Evolutionary conservation across 495 filamentous ascomycete genomes (phyloP), one percentile per base, ranked within the genome.

Genomic region (Xylaria acuta): DNA sequence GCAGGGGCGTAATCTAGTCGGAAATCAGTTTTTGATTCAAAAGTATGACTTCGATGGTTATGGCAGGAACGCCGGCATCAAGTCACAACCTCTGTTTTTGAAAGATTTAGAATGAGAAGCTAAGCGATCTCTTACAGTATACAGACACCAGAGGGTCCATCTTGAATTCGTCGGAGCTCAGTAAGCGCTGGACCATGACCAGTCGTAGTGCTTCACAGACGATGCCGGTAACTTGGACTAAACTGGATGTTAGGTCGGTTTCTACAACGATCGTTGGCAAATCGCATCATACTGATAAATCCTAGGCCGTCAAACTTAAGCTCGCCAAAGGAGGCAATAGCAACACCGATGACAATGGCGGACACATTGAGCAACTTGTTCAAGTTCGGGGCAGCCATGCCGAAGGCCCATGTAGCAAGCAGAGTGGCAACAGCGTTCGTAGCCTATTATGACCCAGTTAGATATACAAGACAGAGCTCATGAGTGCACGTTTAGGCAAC

Each of bases 81-180:
- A 49, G 54, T 4, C 54, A 34, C 40, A 51, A 4, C 1, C 36
- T 27, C 32, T 30, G 60, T 30, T 20, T 16, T 16, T 2, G 3
- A 25, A 8, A 12, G 2, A 41, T 12, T 34, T 25, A 30, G n/a
- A n/a, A 30, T 16, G 8, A 5, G 38, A n/a, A 1, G 38, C 2
- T 16, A 12, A 40, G 40, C 22, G 25, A 84, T 93, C 16, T 58
- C 70, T 72, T 72, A 72, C 70, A 97, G 88, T 97, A 97, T 20
- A 97, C 88, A 14, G 94, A 97, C 41, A 97, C 94, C 64, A 97
- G 87, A 69, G 94, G 94, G 80, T 97, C 94, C 94, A 97, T 97
- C 90, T 97, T 97, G 88, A 89, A 96, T 83, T 96, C 94, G 60
- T 92, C 85, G 6, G 91, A 92, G 87, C 90, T 94, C 68, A 97